Evolutionary conservation across 164 flowering plant species (phyloP), one percentile per base, ranked within the genome.

Genomic region (Nelumbo lutea): DNA sequence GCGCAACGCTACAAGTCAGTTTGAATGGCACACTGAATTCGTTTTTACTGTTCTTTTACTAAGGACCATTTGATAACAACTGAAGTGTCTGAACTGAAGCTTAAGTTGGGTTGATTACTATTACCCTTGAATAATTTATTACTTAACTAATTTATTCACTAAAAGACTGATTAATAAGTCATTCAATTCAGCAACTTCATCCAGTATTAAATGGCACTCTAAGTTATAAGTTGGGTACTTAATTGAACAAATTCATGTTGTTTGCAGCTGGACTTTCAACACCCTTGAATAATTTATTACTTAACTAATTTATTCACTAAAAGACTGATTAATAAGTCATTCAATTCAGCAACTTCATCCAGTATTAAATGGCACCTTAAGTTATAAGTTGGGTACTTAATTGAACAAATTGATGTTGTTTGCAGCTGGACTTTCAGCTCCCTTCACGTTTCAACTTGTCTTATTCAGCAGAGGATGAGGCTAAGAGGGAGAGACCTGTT

Each of bases 381-480:
- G 27, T 27, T 27, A 27, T 27, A 27, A 27, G 42, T 62, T 45
- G 9, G 53, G 39, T 38, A 41, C 7, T 43, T 71, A 10, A 42
- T 69, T 42, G 42, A 59, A 52, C 56, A 68, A 47, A 46, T 9
- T 5, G 9, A n/a, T 76, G 47, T 75, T 46, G 14, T 80, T 27
- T 84, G 79, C 95, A 93, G 99, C 82, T 96, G 67, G 99, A 96
- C 75, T 96, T 96, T 77, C 96, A 96, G 72, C 97, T 93, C 67
- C 99, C 99, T 51, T 52, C 79, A 50, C 93, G 96, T 14, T 96
- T 96, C 80, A 83, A 88, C 66, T 77, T 96, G 70, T 76, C 93
- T 9, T 96, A 87, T 81, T 89, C 97, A n/a, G 93, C 98, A 6
- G 97, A 96, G 75, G 96, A 93, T 81, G 99, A 96, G 77, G 89